phyloP scores from a whole-genome alignment of 2,329 filamentous ascomycete species.

The Graphilbum fragrans region DNA sequence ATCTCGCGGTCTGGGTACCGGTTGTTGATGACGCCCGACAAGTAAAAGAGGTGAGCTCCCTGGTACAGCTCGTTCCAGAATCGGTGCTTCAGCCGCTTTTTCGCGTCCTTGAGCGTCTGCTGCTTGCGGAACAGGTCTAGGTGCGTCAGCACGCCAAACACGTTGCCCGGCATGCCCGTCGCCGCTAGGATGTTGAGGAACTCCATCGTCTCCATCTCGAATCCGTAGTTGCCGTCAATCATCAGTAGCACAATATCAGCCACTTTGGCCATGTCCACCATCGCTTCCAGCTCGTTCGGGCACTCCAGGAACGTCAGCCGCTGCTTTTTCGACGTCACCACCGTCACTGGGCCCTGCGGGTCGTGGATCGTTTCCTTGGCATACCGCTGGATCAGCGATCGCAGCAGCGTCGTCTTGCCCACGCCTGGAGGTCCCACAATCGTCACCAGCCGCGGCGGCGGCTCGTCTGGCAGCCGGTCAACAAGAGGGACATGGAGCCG shows the following conservation, averaged over 20 bases:
- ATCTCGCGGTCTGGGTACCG: conserved; percentile 94
- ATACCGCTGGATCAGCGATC: conserved; percentile 86
- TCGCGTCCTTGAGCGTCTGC: conserved; percentile 80
- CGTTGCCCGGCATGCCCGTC: conserved; percentile 96
- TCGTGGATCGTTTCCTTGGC: conserved; percentile 89
- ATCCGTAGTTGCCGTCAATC: conserved; percentile 98
- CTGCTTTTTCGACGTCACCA: conserved; percentile 92
- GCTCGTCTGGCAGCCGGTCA: conserved; percentile 90
- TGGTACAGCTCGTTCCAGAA: conserved; percentile 97
- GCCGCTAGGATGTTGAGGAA: conserved; percentile 89
- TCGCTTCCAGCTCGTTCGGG: conserved; percentile 88
- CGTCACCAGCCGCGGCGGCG: conserved; percentile 81
- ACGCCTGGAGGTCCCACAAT: conserved; percentile 73
- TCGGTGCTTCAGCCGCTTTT: conserved; percentile 90
- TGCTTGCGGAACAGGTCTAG: conserved; percentile 92
- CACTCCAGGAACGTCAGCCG: conserved; percentile 93
- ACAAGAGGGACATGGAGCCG: conserved; percentile 91
- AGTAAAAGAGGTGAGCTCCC: conserved; percentile 91
- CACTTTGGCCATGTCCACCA: conserved; percentile 95
- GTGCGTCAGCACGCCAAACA: conserved; percentile 94
- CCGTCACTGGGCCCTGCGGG: conserved; percentile 83
- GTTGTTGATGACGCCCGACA: conserved; percentile 93
- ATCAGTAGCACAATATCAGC: conserved; percentile 94
- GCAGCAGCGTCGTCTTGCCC: conserved; percentile 27
- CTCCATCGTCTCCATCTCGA: conserved; percentile 99